Evolutionary conservation across 257 asterid species (phyloP).

Genomic region (Penstemon davidsonii): DNA sequence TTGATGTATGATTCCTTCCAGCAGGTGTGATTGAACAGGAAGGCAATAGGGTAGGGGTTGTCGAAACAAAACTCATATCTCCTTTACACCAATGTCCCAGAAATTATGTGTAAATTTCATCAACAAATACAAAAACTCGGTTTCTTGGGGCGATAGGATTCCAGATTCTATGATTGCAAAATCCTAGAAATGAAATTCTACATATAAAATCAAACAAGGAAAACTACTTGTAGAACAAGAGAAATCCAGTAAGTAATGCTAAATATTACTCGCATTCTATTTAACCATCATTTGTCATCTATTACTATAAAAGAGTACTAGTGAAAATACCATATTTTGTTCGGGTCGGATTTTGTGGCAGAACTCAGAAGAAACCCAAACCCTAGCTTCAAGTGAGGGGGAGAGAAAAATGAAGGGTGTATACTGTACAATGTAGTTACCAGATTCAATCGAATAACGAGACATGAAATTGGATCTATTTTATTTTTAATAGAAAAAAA

Average conservation of each 20-base stretch:
- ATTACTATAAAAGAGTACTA: background rate
- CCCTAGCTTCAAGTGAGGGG: no score
- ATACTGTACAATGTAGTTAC: no score
- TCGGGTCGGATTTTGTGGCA: background rate
- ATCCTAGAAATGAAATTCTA: conserved; percentile 17
- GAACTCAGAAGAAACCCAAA: no score
- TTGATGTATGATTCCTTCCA: conserved; percentile 37
- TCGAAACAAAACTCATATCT: conserved; percentile 46
- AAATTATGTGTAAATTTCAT: background rate
- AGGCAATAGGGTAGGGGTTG: conserved; percentile 41
- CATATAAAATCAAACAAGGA: background rate
- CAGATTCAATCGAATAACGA: no score
- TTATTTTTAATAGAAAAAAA: no score
- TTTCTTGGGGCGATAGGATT: conserved; percentile 18
- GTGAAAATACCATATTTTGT: background rate
- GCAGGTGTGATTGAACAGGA: conserved; percentile 34
- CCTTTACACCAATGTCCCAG: conserved; percentile 7
- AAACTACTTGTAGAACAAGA: background rate
- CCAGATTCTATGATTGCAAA: conserved; percentile 4
- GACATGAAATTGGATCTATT: no score
- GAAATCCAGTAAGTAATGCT: background rate
- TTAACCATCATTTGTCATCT: background rate
- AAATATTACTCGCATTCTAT: background rate
- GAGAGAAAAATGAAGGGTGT: no score
- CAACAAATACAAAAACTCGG: background rate